Base-by-base conservation (phyloP, 2,329 filamentous ascomycete species). In the Aspergillus ibericus region DNA sequence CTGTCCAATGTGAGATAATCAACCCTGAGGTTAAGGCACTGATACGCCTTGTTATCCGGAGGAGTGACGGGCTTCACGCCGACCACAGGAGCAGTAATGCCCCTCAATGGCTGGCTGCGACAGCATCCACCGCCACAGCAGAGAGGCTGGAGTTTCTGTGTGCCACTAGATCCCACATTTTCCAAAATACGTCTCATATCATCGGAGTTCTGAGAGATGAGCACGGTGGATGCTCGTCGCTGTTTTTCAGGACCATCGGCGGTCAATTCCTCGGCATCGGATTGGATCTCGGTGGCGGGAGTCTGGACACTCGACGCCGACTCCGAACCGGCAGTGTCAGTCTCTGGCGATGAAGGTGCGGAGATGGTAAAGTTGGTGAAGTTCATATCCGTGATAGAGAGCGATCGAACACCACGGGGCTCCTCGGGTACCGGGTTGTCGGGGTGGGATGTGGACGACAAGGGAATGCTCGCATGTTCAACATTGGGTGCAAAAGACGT, bases 1-100 rank as follows among this genome's bases (percentile, higher is more conserved):
- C 87, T 91, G 61, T 87, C 82, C 59, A 87, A 77, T 5, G 88
- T 89, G 54, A 98, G 85, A 32, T 87, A 83, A 58, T 87, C 86
- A 60, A 98, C 82, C 67, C 88, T 90, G 66, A 98, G 83, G 53
- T 87, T 82, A 50, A 99, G 82, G 60, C 88, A 91, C 56, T 85
- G 83, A 78, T 90, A 99, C 15, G 95, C 95, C 59, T 88, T 84
- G 68, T 96, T 98, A 73, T 95, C 87, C 1, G 93, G 93, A 2
- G 81, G 72, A 35, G 77, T 74, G 53, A 88, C 78, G 3, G 83
- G 81, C 42, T 80, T 74, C 40, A 77, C 71, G 7, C 77, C 71
- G 4, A 77, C 78, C 22, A 71, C 64, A 20, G 75, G 72, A 8
- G 71, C 68, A 57, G 67, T 60, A 59, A 82, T 74, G 6, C 80